Percentiles rank a stretch among this genome's conserved stretches.
These are phyloP conservation scores for Aspergillus hiratsukae DNA, from an alignment of 2,329 filamentous ascomycete species.

Conservation along the genomic window DNA sequence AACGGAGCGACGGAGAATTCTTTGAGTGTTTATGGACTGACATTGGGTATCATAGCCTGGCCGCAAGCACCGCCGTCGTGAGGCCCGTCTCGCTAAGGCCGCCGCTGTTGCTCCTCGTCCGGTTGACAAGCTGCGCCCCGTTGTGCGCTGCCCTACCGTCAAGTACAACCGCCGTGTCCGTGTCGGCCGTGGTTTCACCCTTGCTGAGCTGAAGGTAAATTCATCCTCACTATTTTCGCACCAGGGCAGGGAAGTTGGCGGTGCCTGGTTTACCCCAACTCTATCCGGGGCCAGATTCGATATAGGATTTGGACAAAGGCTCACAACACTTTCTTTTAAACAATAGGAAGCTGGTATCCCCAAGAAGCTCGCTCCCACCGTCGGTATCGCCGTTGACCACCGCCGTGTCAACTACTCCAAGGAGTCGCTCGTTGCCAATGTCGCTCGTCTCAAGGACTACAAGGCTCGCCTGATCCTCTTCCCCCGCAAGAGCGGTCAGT, in stretches of 20 bases:
- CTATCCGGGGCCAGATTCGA: background rate
- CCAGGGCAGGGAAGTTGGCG: background rate
- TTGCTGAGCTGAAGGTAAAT: constrained; percentile 93
- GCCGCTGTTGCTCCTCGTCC: constrained; percentile 92
- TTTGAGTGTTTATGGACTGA: constrained; percentile 24
- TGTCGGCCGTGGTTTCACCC: constrained; percentile 94
- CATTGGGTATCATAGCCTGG: constrained; percentile 65
- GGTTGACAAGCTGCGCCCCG: constrained; percentile 91
- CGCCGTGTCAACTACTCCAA: constrained; percentile 96
- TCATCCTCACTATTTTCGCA: constrained; percentile 3
- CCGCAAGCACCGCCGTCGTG: constrained; percentile 88
- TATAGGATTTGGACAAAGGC: constrained; percentile 3
- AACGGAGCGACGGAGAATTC: background rate
- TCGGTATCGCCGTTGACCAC: constrained; percentile 94
- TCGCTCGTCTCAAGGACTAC: constrained; percentile 97
- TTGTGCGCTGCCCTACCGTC: constrained; percentile 96
- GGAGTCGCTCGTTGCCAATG: constrained; percentile 91
- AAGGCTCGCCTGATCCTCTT: constrained; percentile 94
- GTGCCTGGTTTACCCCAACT: background rate
- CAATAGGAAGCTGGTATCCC: constrained; percentile 86
- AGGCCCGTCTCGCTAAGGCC: constrained; percentile 90
- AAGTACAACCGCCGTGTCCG: constrained; percentile 99
- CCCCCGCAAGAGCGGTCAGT: constrained; percentile 88
- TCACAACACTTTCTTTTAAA: constrained; percentile 18
- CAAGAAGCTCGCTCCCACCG: constrained; percentile 88